Evolutionary conservation across 805 yeast species (phyloP), one percentile per base, ranked within the genome.

Genomic region (Kluyveromyces aestuarii): DNA sequence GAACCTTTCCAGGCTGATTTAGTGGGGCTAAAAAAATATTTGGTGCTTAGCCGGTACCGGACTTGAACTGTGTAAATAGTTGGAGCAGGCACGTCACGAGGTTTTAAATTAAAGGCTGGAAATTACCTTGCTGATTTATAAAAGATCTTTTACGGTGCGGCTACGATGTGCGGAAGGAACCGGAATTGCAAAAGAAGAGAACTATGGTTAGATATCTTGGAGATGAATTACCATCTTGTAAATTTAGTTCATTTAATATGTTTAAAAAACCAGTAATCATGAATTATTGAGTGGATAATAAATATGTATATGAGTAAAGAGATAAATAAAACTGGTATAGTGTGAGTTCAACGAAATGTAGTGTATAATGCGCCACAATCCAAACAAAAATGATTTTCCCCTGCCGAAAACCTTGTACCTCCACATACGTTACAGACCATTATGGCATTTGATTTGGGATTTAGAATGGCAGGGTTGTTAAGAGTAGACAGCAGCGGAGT

Each of bases 311-410:
- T 36, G 6, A 36, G 38, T 36, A 6, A 36, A 36, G 38, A 36
- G 38, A 36, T 14, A 36, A 36, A 14, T 36, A 36, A 16, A 16
- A 14, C 4, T 19, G 25, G 40, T 17, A 3, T 4, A 11, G 4
- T 11, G 17, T 37, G 39, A 37, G 36, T 44, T 51, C 60, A 30
- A 63, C 54, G 48, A 60, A 60, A 43, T 53, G 25, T 55, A 41
- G 59, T 62, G 19, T 54, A 47, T 36, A 58, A 47, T 2, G 60
- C 61, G 16, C 65, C 62, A 48, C 67, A 63, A 19, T 63, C 67
- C 3, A 51, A 45, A 48, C 67, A 63, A 36, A 47, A 51, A 46
- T 53, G 41, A 43, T 8, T 52, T 54, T 17, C 50, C 49, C 27
- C 53, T 48, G 5, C 47, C 48, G 25, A 37, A 19, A 11, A 45